Base-by-base conservation (phyloP, 208 protist genomes). In the Porcisia deanei region DNA sequence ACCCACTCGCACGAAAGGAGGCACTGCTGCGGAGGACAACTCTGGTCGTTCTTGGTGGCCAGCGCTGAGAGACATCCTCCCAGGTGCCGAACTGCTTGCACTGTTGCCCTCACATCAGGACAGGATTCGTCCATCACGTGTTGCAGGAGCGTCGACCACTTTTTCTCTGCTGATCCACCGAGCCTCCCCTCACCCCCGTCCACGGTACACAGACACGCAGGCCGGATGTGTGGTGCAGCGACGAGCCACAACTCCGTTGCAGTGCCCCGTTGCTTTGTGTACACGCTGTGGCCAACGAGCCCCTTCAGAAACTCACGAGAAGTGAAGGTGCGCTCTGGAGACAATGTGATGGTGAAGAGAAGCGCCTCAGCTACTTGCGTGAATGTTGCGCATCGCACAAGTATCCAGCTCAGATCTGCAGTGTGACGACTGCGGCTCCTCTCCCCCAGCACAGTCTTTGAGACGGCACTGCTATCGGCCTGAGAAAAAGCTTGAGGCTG, bases 381-480 rank as follows among this genome's bases (percentile, higher is more conserved):
- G 9, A 74, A 71, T 10, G 41, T 68, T 9, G 41, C 14, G 22
- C 76, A 80, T 12, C 53, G 14, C 49, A 61, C 30, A 41, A 80
- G 61, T 1, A 73, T 49, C 60, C 64, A 25, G 53, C 54, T 12
- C 53, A 0, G 14, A 9, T 30, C 66, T n/a, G 49, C 66, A 20
- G 43, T 41, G 49, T 57, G 3, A 10, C n/a, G 43, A 6, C 47
- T 39, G 12, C 30, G 14, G 6, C 39, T 45, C 64, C n/a, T 54
- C 73, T 7, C 52, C 0, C 52, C 55, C 18, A 59, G 45, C 54
- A 54, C 53, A n/a, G 41, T 52, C 41, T 3, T 30, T 14, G 63
- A 14, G 37, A 25, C n/a, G 41, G 49, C 52, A 25, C 8, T 12
- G 60, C 7, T 18, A 52, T 43, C 14, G 41, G 22, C 14, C 20